Conservation (phyloP, 2,329 filamentous ascomycete genomes). For the Epichloe aotearoae region DNA sequence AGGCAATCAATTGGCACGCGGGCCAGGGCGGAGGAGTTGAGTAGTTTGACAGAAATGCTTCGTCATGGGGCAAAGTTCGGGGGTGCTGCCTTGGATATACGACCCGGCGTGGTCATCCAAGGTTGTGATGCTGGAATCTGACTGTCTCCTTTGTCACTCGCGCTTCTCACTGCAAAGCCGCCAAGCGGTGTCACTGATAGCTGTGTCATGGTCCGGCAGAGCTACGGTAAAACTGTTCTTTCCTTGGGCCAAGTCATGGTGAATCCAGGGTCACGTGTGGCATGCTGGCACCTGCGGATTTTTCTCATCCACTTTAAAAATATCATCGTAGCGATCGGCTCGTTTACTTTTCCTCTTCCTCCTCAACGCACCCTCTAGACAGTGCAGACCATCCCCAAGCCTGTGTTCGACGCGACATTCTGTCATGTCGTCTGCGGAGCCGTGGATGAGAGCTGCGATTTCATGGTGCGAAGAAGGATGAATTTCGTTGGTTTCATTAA, state of each 20-base stretch:
- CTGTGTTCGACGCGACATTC: conserved; percentile 51
- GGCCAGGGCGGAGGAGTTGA: conserved; percentile 10
- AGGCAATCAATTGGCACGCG: conserved; percentile 14
- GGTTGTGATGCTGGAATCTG: neutral
- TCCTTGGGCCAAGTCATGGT: neutral
- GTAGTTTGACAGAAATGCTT: neutral
- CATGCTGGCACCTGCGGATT: neutral
- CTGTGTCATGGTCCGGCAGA: conserved; percentile 8
- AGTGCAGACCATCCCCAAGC: conserved; percentile 63
- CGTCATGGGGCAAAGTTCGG: neutral
- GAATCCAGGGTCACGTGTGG: conserved; percentile 7
- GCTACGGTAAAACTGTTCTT: conserved; percentile 3
- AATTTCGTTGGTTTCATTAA: conserved; percentile 36
- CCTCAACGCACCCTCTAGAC: conserved; percentile 67
- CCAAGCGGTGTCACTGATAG: neutral
- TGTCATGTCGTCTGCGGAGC: conserved; percentile 42
- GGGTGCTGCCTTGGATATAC: neutral
- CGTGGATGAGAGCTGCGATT: conserved; percentile 53
- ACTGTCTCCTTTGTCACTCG: neutral
- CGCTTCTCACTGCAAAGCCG: neutral
- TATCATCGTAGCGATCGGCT: neutral
- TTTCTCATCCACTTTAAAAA: neutral
- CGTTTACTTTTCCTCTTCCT: conserved; percentile 30
- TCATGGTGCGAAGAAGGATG: conserved; percentile 40
- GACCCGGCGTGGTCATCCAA: neutral